Evolutionary conservation across 2,329 filamentous ascomycete species (phyloP), one percentile per base, ranked within the genome.

Genomic region (Hymenoscyphus fraxineus): DNA sequence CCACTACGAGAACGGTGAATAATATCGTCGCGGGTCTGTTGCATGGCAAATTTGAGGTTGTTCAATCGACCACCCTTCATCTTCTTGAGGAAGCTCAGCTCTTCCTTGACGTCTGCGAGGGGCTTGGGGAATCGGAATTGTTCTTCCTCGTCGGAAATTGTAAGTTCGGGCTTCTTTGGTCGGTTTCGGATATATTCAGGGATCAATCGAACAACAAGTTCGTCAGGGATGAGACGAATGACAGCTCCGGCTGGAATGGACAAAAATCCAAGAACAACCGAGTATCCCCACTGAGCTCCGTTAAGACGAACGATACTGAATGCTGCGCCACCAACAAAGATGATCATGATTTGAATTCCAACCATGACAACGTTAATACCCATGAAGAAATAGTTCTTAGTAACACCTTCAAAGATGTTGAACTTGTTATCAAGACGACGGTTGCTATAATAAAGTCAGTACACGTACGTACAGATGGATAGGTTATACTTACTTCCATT

Each of bases 351-450:
- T 76, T 98, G 94, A 27, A 91, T 92, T 68, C 87, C 93, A 70
- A 94, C 87, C 90, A 98, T 97, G 76, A 96, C 83, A 66, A 83
- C 74, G 78, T 93, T 93, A 77, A 98, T 97, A 47, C 79, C 84
- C 44, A 96, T 85, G 80, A 98, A 98, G 82, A 96, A 96, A 79
- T 84, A 90, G 77, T 98, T 98, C 75, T 85, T 85, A 32, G 83
- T 83, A 65, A 98, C 85, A 62, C 92, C 92, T 75, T 97, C 94
- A 66, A 98, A 94, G 67, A 98, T 93, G 78, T 98, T 98, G 82
- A 97, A 93, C 63, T 88, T 85, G 78, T 98, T 98, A 77, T 98
- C 94, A 62, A 98, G 83, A 13, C 94, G 92, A 65, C 94, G 92
- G 79, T 96, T 97, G 81, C 85, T 89, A 66, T 4, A 47, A 6